These are phyloP conservation scores for Claviceps quebecensis DNA, from an alignment of 2,329 filamentous ascomycete genomes.

Conservation along the genomic window DNA sequence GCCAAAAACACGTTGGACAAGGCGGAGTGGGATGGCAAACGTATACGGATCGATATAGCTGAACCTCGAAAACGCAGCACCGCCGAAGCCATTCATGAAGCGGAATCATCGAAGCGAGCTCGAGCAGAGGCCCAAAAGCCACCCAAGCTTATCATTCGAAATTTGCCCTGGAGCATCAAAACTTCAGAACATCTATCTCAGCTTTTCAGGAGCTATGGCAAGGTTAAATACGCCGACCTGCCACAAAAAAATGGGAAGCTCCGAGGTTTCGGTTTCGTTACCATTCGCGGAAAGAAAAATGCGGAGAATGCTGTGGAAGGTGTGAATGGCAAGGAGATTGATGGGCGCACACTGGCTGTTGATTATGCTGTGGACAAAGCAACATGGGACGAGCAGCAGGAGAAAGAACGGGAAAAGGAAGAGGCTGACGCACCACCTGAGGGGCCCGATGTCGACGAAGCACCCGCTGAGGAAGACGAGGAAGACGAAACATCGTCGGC, in stretches of 20 bases:
- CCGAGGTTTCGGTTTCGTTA: constrained; percentile 85
- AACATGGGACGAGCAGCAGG: constrained; percentile 58
- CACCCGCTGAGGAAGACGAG: constrained; percentile 15
- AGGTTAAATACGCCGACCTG: constrained; percentile 75
- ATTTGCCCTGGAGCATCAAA: constrained; percentile 93
- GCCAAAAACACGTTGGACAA: constrained; percentile 75
- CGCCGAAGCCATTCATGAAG: constrained; percentile 27
- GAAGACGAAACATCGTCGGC: constrained; percentile 16
- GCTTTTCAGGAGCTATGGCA: constrained; percentile 78
- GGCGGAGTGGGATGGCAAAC: constrained; percentile 61
- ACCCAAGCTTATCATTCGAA: constrained; percentile 76
- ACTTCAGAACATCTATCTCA: constrained; percentile 63
- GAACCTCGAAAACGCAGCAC: constrained; percentile 64
- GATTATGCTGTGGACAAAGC: constrained; percentile 95
- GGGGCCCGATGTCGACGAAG: constrained; percentile 19
- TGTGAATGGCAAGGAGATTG: constrained; percentile 80
- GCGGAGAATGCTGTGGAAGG: constrained; percentile 75
- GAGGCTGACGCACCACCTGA: constrained; percentile 18
- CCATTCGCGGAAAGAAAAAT: constrained; percentile 76
- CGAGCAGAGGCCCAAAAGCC: constrained; percentile 47
- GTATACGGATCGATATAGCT: constrained; percentile 75
- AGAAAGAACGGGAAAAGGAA: constrained; percentile 23
- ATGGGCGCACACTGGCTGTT: constrained; percentile 78
- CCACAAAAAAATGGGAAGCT: constrained; percentile 66
- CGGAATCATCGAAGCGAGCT: constrained; percentile 34